Percentiles rank a stretch among this genome's conserved stretches.
These are phyloP conservation scores for Paraphysoderma sedebokerense DNA, from an alignment of 371 early-diverging fungal species.

Conservation along the genomic window DNA sequence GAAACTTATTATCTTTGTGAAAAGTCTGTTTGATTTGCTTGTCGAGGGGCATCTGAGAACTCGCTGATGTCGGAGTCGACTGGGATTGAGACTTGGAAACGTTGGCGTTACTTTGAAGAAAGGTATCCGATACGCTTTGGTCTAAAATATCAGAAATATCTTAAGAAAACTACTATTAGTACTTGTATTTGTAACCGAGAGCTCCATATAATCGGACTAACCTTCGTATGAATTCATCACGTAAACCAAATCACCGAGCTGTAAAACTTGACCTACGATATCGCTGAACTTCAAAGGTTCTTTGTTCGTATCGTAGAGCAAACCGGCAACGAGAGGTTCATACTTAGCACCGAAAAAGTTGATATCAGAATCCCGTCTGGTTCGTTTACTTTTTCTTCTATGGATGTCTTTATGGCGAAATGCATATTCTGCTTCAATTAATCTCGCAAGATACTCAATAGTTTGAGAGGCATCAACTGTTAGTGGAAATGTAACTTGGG, in stretches of 20 bases:
- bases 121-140: too few species aligned
- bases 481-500: conserved; percentile 2
- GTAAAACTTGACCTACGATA: conserved; percentile 11
- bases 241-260: conserved; percentile 9
- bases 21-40: too few species aligned
- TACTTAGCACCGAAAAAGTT: too few species aligned
- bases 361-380: too few species aligned
- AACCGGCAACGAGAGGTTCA: conserved; percentile 8
- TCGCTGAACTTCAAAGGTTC: conserved; percentile 12
- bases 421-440: conserved; percentile 21
- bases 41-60: too few species aligned
- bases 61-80: too few species aligned
- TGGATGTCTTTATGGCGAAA: neutral
- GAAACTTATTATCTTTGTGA: neutral
- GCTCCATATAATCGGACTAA: neutral
- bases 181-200: too few species aligned
- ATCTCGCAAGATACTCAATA: conserved; percentile 17
- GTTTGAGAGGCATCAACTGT: conserved; percentile 11
- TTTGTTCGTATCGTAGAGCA: conserved; percentile 11
- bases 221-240: conserved; percentile 13
- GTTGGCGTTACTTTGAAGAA: too few species aligned
- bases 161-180: too few species aligned
- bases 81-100: too few species aligned
- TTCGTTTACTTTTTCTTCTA: too few species aligned
- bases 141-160: too few species aligned